Evolutionary conservation across 129 eudicot species (phyloP), one percentile per base, ranked within the genome.

Genomic region (Artemisia annua): DNA sequence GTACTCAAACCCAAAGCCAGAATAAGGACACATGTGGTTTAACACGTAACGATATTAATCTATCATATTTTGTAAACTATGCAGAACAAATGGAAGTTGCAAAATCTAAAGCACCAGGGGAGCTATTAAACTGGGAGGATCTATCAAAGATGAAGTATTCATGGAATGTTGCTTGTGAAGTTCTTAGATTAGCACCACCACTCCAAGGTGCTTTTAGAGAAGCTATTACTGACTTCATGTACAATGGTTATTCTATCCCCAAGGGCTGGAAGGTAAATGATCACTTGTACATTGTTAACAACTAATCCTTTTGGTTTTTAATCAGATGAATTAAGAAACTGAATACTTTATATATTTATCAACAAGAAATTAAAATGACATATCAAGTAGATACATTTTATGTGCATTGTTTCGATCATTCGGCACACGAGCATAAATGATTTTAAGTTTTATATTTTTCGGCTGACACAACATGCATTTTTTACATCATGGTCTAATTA

Each of bases 111-210:
- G 85, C 65, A 19, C 66, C 81, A 2, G 98, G 96, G 3, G 96
- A 92, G 53, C 61, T 82, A 35, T 75, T 92, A 75, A 87, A 78
- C 7, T 92, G 98, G 96, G 90, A 85, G 0, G 98, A 92, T 70
- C 28, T 92, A 9, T 86, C 87, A 17, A 89, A 89, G 73, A 92
- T 92, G 98, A 89, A 92, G 53, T 92, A 89, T 57, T 89, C 98
- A 43, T 92, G 96, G 96, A 92, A 89, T 30, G 98, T 89, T 11
- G 93, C 91, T 0, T 89, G 98, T 76, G 98, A 92, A 86, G 87
- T 83, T 3, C 63, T 92, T n/a, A 89, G 98, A 69, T 95, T 92
- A 63, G 90, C 97, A 18, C 90, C 97, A 22, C 97, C 97, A 1
- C 88, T 88, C 39, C 97, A 88, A 62, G 97, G 97, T 5, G 89